Conservation (phyloP, 495 filamentous ascomycete species). For the Penicillium bialowiezense region DNA sequence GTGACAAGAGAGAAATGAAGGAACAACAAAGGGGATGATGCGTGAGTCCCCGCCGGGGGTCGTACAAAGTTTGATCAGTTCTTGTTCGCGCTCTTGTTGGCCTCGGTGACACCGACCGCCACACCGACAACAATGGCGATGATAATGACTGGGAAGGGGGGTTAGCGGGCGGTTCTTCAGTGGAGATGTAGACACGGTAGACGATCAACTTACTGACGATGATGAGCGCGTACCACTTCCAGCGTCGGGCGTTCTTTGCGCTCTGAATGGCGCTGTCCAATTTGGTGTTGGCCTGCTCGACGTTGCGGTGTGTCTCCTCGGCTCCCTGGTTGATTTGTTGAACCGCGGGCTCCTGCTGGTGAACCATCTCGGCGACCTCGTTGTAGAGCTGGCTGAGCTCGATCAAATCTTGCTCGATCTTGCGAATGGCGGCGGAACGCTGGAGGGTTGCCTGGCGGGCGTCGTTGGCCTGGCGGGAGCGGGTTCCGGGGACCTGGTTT, state of each 20-base stretch:
- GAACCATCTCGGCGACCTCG: conserved; percentile 76
- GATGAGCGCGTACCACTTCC: conserved; percentile 97
- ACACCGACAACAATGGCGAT: conserved; percentile 50
- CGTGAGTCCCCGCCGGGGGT: conserved; percentile 4
- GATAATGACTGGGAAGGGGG: conserved; percentile 44
- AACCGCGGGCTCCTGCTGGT: conserved; percentile 78
- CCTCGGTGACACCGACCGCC: conserved; percentile 45
- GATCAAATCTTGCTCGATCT: conserved; percentile 84
- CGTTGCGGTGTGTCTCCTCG: conserved; percentile 72
- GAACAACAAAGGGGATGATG: conserved; percentile 9
- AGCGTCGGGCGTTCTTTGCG: conserved; percentile 75
- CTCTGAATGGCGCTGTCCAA: conserved; percentile 73
- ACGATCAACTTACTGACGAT: conserved; percentile 66
- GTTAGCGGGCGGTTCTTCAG: background rate
- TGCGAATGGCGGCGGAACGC: conserved; percentile 84
- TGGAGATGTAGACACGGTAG: background rate
- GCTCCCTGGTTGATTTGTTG: conserved; percentile 76
- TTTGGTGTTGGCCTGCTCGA: conserved; percentile 77
- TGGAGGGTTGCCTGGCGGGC: conserved; percentile 73
- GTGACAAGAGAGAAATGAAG: background rate
- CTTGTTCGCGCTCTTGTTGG: conserved; percentile 22
- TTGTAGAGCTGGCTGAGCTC: conserved; percentile 82
- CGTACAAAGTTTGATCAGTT: conserved; percentile 18
- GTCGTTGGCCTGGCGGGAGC: conserved; percentile 74
- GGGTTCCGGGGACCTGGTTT: conserved; percentile 60